Base-by-base conservation (phyloP, 257 asterid species). In the Solanum lycopersicoides region DNA sequence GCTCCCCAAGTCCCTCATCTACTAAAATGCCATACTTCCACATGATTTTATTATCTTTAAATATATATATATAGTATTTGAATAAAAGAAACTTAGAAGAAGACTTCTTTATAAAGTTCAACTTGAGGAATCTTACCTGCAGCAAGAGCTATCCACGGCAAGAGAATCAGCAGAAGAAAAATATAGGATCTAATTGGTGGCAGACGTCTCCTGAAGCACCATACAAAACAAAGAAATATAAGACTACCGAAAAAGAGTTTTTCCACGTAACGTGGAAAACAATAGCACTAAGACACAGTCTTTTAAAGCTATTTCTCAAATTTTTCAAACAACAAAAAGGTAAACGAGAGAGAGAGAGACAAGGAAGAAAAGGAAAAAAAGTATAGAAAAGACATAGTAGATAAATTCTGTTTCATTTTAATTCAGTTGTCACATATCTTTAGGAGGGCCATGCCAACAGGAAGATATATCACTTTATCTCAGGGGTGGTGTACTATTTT, bases 141-240 rank as follows among this genome's bases (percentile, higher is more conserved):
- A 84, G 97, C 93, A 86, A 91, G 88, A 68, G 90, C 90, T 88
- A 93, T 90, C 98, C 98, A 95, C 6, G 98, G 98, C 91, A 94
- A 88, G 79, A 95, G 92, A 86, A 93, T 90, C 86, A 94, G 82
- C 16, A 97, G 93, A 86, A 95, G 94, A 88, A 91, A 89, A 85
- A 90, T 79, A 86, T 90, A 90, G 45, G 98, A 92, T 76, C 95
- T 93, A 77, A 95, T 88, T 21, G 96, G 97, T 82, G 98, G 95
- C 87, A 95, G 90, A 71, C 93, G 95, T 91, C 98, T 94, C 98
- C 98, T 95, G 97, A 65, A 87, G 92, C 65, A 82, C 90, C 86
- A 87, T 77, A 87, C 41, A 65, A 41, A 84, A 45, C 3, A 75
- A 80, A 90, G 87, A 87, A 34, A 42, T 85, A 85, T 86, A 30